Evolutionary conservation across 345 rosid species (phyloP).

Genomic region (Pistacia integerrima): DNA sequence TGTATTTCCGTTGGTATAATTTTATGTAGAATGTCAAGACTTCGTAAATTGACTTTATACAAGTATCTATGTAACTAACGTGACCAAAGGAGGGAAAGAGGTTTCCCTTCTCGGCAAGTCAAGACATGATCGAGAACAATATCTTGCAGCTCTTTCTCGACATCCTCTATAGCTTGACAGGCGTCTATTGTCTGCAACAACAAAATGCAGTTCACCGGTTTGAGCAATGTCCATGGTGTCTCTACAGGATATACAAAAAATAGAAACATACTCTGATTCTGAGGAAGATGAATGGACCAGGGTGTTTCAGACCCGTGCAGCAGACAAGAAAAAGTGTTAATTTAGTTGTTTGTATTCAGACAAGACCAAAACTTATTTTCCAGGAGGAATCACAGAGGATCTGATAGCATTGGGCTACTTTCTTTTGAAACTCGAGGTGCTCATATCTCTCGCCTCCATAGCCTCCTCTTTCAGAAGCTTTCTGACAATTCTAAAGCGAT

Average conservation of each 20-base stretch:
- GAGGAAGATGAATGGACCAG: too few species aligned
- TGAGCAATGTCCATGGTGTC: background rate
- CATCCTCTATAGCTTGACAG: slow-evolving; percentile 52
- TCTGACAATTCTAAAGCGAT: slow-evolving; percentile 33
- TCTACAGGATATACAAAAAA: too few species aligned
- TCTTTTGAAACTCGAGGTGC: slow-evolving; percentile 75
- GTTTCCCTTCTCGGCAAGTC: slow-evolving; percentile 42
- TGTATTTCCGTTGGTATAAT: too few species aligned
- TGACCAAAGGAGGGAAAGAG: slow-evolving; percentile 46
- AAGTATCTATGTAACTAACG: background rate
- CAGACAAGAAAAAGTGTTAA: background rate
- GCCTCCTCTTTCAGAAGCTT: slow-evolving; percentile 97
- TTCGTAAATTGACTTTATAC: too few species aligned
- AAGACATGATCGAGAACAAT: slow-evolving; percentile 31
- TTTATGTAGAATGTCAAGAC: too few species aligned
- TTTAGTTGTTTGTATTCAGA: background rate
- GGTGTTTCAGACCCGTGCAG: background rate
- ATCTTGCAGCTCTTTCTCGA: slow-evolving; percentile 50
- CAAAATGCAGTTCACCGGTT: background rate
- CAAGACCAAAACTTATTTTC: slow-evolving; percentile 51
- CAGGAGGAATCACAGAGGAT: slow-evolving; percentile 72
- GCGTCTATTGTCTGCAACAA: slow-evolving; percentile 63
- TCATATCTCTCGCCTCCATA: slow-evolving; percentile 94
- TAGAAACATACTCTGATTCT: too few species aligned
- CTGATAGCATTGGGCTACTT: slow-evolving; percentile 62